Base-by-base conservation (phyloP, 2,329 filamentous ascomycete species). In the Lasiodiplodia sp. region DNA sequence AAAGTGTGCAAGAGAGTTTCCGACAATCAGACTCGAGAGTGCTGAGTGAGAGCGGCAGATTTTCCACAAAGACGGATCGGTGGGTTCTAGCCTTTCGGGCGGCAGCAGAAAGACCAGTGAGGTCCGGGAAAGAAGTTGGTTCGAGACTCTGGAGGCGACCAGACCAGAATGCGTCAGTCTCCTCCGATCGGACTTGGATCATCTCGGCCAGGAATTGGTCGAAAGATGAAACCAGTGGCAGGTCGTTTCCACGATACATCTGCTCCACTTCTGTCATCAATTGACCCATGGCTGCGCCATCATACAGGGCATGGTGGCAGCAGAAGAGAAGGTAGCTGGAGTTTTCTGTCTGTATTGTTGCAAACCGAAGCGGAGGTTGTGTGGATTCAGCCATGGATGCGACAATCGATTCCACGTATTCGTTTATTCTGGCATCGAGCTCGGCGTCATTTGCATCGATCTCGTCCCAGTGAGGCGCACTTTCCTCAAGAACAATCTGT, bases 261-360 rank as follows among this genome's bases (percentile, higher is more conserved):
- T 82, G 76, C 73, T 96, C 89, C 1, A 96, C 82, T 74, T 97
- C 94, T 0, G 86, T 78, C 28, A 95, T 85, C 0, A 97, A 82
- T 10, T 85, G 83, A 0, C 85, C 82, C 74, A 97, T 91, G 0
- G 93, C 93, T 44, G 91, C 88, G 0, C 91, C 94, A 78, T 97
- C 94, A 73, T 97, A 97, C 0, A 97, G 82, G 2, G 93, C 92
- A 79, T 97, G 94, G 73, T 97, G 94, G 73, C 89, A 88, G 25
- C 82, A 82, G 58, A 90, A 80, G 2, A 85, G 71, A 7, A 87
- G 68, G 31, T 76, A 76, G 11, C 69, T 73, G 8, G 75, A 72
- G 7, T 71, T 63, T 2, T 69, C 72, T 31, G 69, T 51, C 14
- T 69, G 53, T 14, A 74, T 68, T 8, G 76, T 65, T 5, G 76